Evolutionary conservation across 768 basidiomycete genomes (phyloP).

Genomic region (Termitomyces sp.): DNA sequence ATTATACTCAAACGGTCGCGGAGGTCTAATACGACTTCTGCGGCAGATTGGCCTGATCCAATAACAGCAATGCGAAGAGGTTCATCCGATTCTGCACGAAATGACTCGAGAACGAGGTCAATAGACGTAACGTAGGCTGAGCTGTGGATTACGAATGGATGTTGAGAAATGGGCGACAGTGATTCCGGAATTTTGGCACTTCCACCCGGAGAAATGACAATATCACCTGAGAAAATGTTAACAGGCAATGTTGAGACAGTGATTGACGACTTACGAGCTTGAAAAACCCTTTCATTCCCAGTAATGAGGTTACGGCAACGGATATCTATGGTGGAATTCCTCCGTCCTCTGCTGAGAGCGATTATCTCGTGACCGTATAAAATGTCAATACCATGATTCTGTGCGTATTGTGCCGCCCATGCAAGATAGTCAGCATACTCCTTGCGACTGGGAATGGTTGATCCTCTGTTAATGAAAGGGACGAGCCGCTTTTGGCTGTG

Average conservation of each 20-base stretch:
- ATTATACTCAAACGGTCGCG: slow-evolving; percentile 32
- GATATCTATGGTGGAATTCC: slow-evolving; percentile 30
- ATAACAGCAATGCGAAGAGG: slow-evolving; percentile 40
- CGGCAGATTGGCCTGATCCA: slow-evolving; percentile 44
- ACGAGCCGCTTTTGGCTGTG: slow-evolving; percentile 43
- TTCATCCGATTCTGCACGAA: slow-evolving; percentile 12
- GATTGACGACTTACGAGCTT: slow-evolving; percentile 30
- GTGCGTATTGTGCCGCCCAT: slow-evolving; percentile 44
- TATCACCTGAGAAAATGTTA: slow-evolving; percentile 28
- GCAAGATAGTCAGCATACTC: slow-evolving; percentile 52
- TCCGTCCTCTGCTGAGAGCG: slow-evolving; percentile 24
- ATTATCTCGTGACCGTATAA: slow-evolving; percentile 44
- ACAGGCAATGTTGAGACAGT: neutral
- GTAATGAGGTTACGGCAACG: slow-evolving; percentile 29
- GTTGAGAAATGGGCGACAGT: slow-evolving; percentile 24
- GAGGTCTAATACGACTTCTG: slow-evolving; percentile 42
- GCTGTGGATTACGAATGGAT: slow-evolving; percentile 38
- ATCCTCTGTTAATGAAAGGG: slow-evolving; percentile 49
- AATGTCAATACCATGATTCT: slow-evolving; percentile 36
- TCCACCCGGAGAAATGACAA: slow-evolving; percentile 49
- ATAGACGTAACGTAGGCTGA: slow-evolving; percentile 37
- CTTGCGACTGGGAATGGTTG: slow-evolving; percentile 44
- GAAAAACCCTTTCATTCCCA: slow-evolving; percentile 27
- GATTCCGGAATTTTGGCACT: slow-evolving; percentile 36
- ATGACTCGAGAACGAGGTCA: slow-evolving; percentile 25